Evolutionary conservation across 495 filamentous ascomycete genomes (phyloP), one percentile per base, ranked within the genome.

Genomic region (Lophiotrema nucula): DNA sequence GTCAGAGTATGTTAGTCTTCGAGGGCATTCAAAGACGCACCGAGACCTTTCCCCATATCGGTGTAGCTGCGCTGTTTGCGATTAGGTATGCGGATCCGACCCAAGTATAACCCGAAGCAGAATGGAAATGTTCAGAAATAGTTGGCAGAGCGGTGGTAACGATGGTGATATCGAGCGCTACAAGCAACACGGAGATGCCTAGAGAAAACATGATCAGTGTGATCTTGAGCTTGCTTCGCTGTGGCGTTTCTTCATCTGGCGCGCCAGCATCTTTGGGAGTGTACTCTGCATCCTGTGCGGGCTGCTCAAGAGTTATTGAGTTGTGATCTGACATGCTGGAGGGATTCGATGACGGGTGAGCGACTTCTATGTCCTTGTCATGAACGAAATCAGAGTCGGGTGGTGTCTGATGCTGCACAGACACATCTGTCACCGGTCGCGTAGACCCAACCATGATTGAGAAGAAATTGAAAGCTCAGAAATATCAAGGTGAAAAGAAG

Each of bases 1-100:
- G n/a, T n/a, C n/a, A n/a, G n/a, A n/a, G n/a, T n/a, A n/a, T n/a
- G n/a, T n/a, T n/a, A n/a, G n/a, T n/a, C n/a, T n/a, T 18, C 95
- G 53, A 96, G 92, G 66, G 95, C 90, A n/a, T n/a, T n/a, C n/a
- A n/a, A n/a, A n/a, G n/a, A n/a, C n/a, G n/a, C n/a, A n/a, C n/a
- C 61, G 81, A 85, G 33, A 92, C 71, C 67, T 90, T 90, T n/a
- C 87, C 89, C 88, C 89, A 92, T 50, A 84, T 75, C 0, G 88
- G 88, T 21, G 83, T 83, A 24, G 81, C 81, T 2, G 88, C 82
- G 1, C 85, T 77, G 67, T 82, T 85, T 16, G 84, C 85, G 6
- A 93, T 79, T 0, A 81, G 58, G 64, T 77, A 82, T 1, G 79
- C 72, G 21, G 71, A 70, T 11, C 79, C 79, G 23, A 83, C 76